Percentiles rank a stretch among this genome's conserved stretches.
phyloP scores from a whole-genome alignment of 2,329 filamentous ascomycete genomes.

The Gaeumannomyces tritici region DNA sequence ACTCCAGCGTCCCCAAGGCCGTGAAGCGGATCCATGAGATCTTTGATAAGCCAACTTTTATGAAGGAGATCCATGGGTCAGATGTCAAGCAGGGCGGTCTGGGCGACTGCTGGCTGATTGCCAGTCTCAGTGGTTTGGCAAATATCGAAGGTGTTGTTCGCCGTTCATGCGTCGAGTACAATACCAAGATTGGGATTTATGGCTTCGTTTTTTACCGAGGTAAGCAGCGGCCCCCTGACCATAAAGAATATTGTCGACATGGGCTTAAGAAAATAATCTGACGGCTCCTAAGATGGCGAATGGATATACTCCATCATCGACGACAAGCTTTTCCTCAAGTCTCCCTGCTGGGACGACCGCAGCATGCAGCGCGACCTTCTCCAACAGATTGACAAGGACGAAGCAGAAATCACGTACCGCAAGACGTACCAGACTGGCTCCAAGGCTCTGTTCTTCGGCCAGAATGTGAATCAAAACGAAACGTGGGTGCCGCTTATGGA shows the following conservation, averaged over 20 bases:
- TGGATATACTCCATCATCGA: constrained; percentile 91
- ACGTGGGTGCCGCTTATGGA: constrained; percentile 74
- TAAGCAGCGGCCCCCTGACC: constrained; percentile 16
- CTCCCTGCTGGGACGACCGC: constrained; percentile 72
- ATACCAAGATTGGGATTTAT: constrained; percentile 70
- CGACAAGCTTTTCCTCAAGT: constrained; percentile 79
- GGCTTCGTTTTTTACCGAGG: constrained; percentile 79
- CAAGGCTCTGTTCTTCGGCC: constrained; percentile 65
- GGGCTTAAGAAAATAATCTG: neutral
- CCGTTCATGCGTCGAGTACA: constrained; percentile 64
- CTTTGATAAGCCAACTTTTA: constrained; percentile 64
- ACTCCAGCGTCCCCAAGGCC: constrained; percentile 52
- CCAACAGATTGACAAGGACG: constrained; percentile 65
- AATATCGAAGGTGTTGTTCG: constrained; percentile 64
- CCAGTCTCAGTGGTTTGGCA: constrained; percentile 65
- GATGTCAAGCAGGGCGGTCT: constrained; percentile 71
- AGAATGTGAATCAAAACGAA: constrained; percentile 65
- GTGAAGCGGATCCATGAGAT: constrained; percentile 70
- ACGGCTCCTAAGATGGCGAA: constrained; percentile 54
- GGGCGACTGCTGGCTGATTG: constrained; percentile 80
- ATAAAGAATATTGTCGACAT: too few species aligned
- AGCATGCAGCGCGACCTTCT: constrained; percentile 65
- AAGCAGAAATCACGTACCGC: constrained; percentile 54
- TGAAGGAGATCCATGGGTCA: constrained; percentile 53
- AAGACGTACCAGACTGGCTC: constrained; percentile 66